Conservation (phyloP, 495 filamentous ascomycete genomes). For the Aspergillus nanangensis region DNA sequence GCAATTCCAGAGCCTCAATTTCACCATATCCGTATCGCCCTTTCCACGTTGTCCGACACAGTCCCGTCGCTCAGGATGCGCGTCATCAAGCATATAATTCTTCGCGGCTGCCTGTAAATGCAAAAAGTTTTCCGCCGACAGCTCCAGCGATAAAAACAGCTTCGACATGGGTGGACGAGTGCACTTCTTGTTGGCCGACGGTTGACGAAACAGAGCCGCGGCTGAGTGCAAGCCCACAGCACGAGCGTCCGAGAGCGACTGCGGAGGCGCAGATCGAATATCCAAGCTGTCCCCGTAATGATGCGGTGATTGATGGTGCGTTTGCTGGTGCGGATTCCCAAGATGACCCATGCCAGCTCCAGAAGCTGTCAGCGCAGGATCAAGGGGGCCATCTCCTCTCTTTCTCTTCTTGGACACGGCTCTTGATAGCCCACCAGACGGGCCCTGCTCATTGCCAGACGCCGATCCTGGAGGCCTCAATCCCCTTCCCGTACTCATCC, state of each 20-base stretch:
- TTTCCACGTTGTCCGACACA: slow-evolving; percentile 58
- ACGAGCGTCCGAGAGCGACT: slow-evolving; percentile 42
- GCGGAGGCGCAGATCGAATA: slow-evolving; percentile 32
- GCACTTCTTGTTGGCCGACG: slow-evolving; percentile 52
- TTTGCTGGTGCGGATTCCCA: slow-evolving; percentile 21
- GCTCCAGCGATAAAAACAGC: slow-evolving; percentile 52
- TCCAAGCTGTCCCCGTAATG: slow-evolving; percentile 30
- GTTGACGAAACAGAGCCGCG: slow-evolving; percentile 52
- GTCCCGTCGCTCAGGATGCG: slow-evolving; percentile 51
- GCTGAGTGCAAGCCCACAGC: slow-evolving; percentile 53
- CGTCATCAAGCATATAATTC: slow-evolving; percentile 54
- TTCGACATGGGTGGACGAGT: slow-evolving; percentile 61
- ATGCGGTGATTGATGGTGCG: slow-evolving; percentile 11
- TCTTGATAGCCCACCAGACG: slow-evolving; percentile 65
- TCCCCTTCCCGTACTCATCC: slow-evolving; percentile 24
- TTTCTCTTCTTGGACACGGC: slow-evolving; percentile 42
- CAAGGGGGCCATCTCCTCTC: slow-evolving; percentile 39
- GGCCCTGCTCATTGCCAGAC: slow-evolving; percentile 60
- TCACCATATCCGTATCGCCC: slow-evolving; percentile 58
- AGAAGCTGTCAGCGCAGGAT: slow-evolving; percentile 34
- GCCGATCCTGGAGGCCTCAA: slow-evolving; percentile 22
- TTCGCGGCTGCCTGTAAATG: slow-evolving; percentile 58
- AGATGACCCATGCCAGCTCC: slow-evolving; percentile 17
- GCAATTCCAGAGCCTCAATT: slow-evolving; percentile 55
- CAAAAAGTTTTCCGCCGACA: slow-evolving; percentile 55